Evolutionary conservation across 306 rosid genomes (phyloP).

Genomic region (Cicer cuneatum): DNA sequence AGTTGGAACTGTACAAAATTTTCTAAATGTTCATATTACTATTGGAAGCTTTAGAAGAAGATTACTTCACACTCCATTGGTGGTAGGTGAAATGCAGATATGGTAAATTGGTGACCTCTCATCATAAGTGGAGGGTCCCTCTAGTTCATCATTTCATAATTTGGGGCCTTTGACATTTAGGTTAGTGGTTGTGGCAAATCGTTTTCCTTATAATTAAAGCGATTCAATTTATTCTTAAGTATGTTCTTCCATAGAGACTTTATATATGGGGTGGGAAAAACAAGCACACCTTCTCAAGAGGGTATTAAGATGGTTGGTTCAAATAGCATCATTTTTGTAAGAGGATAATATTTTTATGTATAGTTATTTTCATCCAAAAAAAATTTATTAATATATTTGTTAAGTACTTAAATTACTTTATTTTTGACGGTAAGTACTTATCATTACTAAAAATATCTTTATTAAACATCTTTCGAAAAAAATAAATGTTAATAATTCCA

Average conservation of each 20-base stretch:
- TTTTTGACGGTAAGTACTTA: too few relatives aligned
- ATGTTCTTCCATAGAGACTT: too few relatives aligned
- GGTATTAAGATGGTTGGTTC: too few relatives aligned
- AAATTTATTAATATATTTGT: too few relatives aligned
- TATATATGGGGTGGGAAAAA: too few relatives aligned
- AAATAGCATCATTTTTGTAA: too few relatives aligned
- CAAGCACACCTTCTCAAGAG: too few relatives aligned
- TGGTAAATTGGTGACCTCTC: background rate
- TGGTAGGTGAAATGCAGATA: conserved; percentile 37
- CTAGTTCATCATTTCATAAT: background rate
- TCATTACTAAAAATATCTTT: too few relatives aligned
- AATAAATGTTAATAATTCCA: background rate
- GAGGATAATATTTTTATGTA: too few relatives aligned
- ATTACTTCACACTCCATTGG: conserved; percentile 10
- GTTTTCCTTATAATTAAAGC: background rate
- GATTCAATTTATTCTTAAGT: background rate
- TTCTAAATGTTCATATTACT: conserved; percentile 18
- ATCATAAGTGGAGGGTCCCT: background rate
- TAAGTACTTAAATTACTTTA: too few relatives aligned
- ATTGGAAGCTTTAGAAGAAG: conserved; percentile 11
- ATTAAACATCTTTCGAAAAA: too few relatives aligned
- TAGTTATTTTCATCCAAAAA: too few relatives aligned
- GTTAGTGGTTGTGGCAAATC: background rate
- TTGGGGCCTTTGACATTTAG: background rate
- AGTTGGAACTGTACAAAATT: background rate